phyloP scores from a whole-genome alignment of 2,329 filamentous ascomycete species.

The Pseudocercospora vitis region DNA sequence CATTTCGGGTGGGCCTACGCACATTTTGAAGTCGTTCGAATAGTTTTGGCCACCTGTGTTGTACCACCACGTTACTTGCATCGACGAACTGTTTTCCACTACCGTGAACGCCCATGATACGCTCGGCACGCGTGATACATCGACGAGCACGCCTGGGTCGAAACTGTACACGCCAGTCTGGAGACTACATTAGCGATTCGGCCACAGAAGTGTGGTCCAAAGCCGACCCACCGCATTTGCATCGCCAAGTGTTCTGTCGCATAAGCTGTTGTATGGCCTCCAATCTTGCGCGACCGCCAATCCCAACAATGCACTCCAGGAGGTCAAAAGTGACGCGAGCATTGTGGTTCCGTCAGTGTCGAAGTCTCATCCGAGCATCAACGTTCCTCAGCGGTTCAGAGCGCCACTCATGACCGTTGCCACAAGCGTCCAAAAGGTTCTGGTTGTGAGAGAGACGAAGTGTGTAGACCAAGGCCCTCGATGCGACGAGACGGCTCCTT shows the following conservation, averaged over 20 bases:
- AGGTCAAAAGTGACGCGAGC: background rate
- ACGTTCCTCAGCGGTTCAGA: background rate
- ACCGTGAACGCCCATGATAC: constrained; percentile 2
- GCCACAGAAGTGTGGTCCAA: background rate
- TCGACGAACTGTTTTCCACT: background rate
- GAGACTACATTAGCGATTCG: background rate
- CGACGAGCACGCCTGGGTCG: background rate
- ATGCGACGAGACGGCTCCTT: constrained; percentile 3
- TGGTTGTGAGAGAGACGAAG: background rate
- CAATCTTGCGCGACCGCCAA: background rate
- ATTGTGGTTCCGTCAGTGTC: background rate
- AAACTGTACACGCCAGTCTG: background rate
- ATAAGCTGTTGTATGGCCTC: background rate
- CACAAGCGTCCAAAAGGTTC: background rate
- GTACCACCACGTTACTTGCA: constrained; percentile 5
- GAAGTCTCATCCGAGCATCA: too few species aligned
- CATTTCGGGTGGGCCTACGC: background rate
- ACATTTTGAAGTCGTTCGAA: constrained; percentile 1
- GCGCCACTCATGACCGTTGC: background rate
- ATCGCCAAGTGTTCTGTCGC: background rate
- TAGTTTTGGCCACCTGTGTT: constrained; percentile 2
- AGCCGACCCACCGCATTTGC: background rate
- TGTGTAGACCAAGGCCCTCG: background rate
- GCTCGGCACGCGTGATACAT: background rate
- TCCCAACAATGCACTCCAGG: background rate